Percentiles rank a stretch among this genome's conserved stretches.
Evolutionary conservation across 2,329 filamentous ascomycete species (phyloP).

Genomic region (Arthrobotrys musiformis): DNA sequence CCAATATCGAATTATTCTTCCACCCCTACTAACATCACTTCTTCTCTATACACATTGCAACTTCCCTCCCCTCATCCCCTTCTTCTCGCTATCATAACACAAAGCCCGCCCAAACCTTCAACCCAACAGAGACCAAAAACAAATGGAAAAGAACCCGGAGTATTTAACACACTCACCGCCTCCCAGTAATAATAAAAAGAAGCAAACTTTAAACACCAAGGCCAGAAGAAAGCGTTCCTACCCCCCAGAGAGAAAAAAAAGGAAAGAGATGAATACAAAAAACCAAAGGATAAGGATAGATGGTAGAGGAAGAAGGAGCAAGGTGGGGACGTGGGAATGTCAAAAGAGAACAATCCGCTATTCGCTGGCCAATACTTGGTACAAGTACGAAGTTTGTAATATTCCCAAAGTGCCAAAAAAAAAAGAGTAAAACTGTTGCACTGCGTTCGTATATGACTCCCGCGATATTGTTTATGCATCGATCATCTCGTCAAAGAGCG

Average conservation of each 20-base stretch:
- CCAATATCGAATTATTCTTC: conserved; percentile 7
- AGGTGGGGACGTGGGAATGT: neutral
- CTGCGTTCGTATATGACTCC: neutral
- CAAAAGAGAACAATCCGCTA: neutral
- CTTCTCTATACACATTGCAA: neutral
- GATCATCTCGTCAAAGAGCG: conserved; percentile 41
- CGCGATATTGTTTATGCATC: conserved; percentile 33
- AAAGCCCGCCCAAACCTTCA: neutral
- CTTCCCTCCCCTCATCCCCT: neutral
- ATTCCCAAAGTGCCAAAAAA: conserved; percentile 22
- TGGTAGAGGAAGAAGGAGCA: conserved; percentile 10
- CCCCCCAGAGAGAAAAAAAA: conserved; percentile 13
- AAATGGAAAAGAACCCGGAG: neutral
- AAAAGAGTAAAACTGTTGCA: conserved; percentile 19
- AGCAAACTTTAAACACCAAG: neutral
- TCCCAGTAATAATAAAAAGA: conserved; percentile 6
- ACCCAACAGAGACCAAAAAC: neutral
- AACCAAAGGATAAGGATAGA: neutral
- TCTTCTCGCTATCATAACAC: conserved; percentile 6
- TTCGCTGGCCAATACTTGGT: neutral
- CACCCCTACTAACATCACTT: neutral
- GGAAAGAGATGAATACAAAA: conserved; percentile 1
- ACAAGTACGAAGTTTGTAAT: neutral
- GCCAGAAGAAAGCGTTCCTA: conserved; percentile 13
- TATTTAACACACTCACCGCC: conserved; percentile 12